These are phyloP conservation scores for Canavalia ensiformis DNA, from an alignment of 306 rosid species.

Conservation along the genomic window DNA sequence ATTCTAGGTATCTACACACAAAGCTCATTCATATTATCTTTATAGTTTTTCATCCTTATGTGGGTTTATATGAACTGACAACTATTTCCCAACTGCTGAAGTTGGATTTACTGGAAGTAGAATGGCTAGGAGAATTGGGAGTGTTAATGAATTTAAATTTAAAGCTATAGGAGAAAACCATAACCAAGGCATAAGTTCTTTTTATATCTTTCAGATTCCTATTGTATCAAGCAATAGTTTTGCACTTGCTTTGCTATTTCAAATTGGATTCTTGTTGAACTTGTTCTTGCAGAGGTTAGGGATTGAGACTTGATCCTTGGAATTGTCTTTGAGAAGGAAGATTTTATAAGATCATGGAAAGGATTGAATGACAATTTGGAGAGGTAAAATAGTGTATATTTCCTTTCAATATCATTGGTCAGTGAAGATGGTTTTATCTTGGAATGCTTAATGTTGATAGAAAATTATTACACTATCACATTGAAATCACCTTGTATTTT, in stretches of 20 bases:
- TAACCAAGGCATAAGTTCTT: slow-evolving; percentile 66
- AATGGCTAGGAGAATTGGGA: slow-evolving; percentile 76
- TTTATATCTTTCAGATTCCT: slow-evolving; percentile 34
- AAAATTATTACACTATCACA: slow-evolving; percentile 12
- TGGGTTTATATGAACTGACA: no score
- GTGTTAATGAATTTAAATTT: slow-evolving; percentile 70
- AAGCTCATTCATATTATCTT: no score
- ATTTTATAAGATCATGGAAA: slow-evolving; percentile 92
- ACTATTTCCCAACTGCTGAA: slow-evolving; percentile 70
- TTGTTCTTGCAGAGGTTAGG: slow-evolving; percentile 76
- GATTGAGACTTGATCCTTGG: slow-evolving; percentile 85
- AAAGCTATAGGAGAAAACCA: slow-evolving; percentile 64
- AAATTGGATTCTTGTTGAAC: slow-evolving; percentile 39
- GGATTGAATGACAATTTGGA: slow-evolving; percentile 74
- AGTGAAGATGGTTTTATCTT: slow-evolving; percentile 30
- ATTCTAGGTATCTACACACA: no score
- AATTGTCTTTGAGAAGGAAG: slow-evolving; percentile 82
- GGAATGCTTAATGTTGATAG: slow-evolving; percentile 29
- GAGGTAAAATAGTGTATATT: slow-evolving; percentile 61
- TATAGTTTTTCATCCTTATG: no score
- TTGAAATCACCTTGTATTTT: slow-evolving; percentile 38
- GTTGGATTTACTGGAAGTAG: slow-evolving; percentile 74
- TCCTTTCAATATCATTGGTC: slow-evolving; percentile 33
- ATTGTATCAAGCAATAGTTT: slow-evolving; percentile 9
- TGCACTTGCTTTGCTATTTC: slow-evolving; percentile 33